phyloP scores from a whole-genome alignment of 495 filamentous ascomycete species.

The Penicillium odoratum region DNA sequence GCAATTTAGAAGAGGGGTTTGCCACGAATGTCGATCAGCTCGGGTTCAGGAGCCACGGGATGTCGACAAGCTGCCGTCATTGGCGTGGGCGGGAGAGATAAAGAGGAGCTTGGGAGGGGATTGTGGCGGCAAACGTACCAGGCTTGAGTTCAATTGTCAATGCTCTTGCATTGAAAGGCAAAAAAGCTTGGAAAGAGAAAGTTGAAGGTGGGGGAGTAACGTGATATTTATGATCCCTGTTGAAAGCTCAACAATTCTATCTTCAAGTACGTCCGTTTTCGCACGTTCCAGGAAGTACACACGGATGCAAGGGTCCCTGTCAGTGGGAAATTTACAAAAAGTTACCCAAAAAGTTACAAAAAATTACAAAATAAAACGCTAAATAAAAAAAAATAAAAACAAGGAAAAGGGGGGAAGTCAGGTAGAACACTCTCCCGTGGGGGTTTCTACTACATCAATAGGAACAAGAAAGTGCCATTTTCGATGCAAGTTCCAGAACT shows the following conservation, averaged over 20 bases:
- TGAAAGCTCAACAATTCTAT: neutral
- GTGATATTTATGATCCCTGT: slow-evolving; percentile 22
- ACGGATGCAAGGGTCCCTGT: neutral
- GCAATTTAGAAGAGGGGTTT: slow-evolving; percentile 21
- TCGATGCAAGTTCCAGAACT: slow-evolving; percentile 19
- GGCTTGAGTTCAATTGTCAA: slow-evolving; percentile 5
- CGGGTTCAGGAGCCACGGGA: slow-evolving; percentile 20
- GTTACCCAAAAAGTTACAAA: neutral
- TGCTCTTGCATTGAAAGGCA: slow-evolving; percentile 11
- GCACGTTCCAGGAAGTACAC: too few relatives aligned
- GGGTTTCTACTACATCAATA: neutral
- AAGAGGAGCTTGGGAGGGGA: neutral
- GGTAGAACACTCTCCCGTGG: slow-evolving; percentile 19
- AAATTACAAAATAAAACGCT: neutral
- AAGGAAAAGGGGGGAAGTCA: neutral
- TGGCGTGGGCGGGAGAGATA: slow-evolving; percentile 11
- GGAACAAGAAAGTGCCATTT: neutral
- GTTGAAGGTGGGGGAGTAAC: slow-evolving; percentile 18
- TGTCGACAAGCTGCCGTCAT: slow-evolving; percentile 42
- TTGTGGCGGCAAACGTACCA: neutral
- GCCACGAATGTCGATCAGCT: slow-evolving; percentile 33
- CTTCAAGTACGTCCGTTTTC: too few relatives aligned
- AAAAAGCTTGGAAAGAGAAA: slow-evolving; percentile 8
- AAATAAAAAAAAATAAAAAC: neutral
- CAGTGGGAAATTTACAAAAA: neutral